Evolutionary conservation across 139 green algal genomes (phyloP).

Genomic region (Chlorella sp.): DNA sequence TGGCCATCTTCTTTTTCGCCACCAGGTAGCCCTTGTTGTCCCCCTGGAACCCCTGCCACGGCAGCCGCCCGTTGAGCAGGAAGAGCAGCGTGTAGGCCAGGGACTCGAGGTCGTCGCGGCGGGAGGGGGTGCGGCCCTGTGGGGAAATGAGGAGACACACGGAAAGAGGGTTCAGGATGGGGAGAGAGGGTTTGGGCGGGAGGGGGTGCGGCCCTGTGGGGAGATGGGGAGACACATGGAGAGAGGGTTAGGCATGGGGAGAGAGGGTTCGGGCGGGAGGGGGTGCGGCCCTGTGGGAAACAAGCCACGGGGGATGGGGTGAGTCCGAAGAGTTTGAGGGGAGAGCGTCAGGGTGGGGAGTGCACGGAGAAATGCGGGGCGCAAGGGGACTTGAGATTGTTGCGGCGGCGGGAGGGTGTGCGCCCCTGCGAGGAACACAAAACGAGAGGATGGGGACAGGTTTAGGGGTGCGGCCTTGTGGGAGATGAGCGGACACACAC

Average conservation of each 20-base stretch:
- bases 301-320: too few relatives aligned
- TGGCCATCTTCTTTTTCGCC: constrained; percentile 99
- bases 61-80: constrained; percentile 90
- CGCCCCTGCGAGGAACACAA: constrained; percentile 61
- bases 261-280: background rate
- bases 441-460: background rate
- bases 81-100: constrained; percentile 99
- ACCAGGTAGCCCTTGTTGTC: constrained; percentile 94
- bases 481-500: too few relatives aligned
- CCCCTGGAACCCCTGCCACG: constrained; percentile 94
- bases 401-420: constrained; percentile 85
- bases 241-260: background rate
- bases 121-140: constrained; percentile 80
- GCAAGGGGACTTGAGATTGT: constrained; percentile 97
- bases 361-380: too few relatives aligned
- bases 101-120: constrained; percentile 96
- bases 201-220: constrained; percentile 48
- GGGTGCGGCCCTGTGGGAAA: constrained; percentile 51
- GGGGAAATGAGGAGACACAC: too few relatives aligned
- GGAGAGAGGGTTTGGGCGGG: background rate
- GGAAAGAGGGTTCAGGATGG: background rate
- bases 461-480: constrained; percentile 43
- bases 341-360: too few relatives aligned
- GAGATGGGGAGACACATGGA: background rate
- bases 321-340: too few relatives aligned